Conservation (phyloP, 2,329 filamentous ascomycete species). For the Lachnellula subtilissima region DNA sequence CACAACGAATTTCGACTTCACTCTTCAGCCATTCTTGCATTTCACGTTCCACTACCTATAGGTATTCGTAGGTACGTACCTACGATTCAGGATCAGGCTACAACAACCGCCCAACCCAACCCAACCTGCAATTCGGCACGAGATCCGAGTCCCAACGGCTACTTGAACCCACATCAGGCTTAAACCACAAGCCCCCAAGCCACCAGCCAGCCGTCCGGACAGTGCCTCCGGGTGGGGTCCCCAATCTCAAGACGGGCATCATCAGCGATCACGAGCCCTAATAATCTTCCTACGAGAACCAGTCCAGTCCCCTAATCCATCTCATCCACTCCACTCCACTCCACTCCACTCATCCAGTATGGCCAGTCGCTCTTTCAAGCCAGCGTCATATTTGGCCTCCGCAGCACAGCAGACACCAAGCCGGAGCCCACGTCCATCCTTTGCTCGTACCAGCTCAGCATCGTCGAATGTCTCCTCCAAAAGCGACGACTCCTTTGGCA, state of each 20-base stretch:
- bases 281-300: not conserved
- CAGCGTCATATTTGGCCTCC: slow-evolving; percentile 36
- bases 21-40: no score
- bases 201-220: not conserved
- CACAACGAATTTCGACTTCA: no score
- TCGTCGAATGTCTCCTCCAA: slow-evolving; percentile 19
- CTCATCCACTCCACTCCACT: not conserved
- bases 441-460: slow-evolving; percentile 41
- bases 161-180: not conserved
- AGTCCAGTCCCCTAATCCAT: not conserved
- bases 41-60: no score
- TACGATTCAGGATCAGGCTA: not conserved
- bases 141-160: not conserved
- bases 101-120: not conserved
- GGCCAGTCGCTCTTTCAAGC: slow-evolving; percentile 48
- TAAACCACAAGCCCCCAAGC: no score
- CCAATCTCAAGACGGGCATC: not conserved
- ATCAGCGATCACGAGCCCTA: not conserved
- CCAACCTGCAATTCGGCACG: not conserved
- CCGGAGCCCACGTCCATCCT: slow-evolving; percentile 40
- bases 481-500: slow-evolving; percentile 20
- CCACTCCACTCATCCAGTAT: slow-evolving; percentile 28
- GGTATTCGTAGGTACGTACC: no score
- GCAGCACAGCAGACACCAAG: slow-evolving; percentile 32
- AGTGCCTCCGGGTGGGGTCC: not conserved